Conservation (phyloP, 1,284 basidiomycete genomes). For the Serendipita sp. region DNA sequence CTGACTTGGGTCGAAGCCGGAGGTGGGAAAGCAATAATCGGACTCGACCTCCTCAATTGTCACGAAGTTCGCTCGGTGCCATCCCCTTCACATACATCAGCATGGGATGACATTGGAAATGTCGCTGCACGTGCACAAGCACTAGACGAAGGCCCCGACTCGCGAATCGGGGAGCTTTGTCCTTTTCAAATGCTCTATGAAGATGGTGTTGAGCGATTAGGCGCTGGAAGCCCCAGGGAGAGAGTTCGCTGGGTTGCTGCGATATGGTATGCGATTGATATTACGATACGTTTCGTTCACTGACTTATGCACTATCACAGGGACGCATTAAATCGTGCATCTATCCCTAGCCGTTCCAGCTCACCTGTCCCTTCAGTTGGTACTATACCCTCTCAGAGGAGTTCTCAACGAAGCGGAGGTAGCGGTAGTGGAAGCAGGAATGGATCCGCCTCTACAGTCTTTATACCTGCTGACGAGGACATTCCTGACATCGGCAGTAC, state of each 20-base stretch:
- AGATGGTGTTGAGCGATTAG: conserved; percentile 74
- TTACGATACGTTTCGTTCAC: background rate
- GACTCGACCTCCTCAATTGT: conserved; percentile 70
- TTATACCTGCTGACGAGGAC: conserved; percentile 50
- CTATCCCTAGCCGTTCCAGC: conserved; percentile 38
- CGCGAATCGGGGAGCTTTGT: conserved; percentile 54
- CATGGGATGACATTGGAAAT: conserved; percentile 70
- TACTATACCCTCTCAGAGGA: conserved; percentile 45
- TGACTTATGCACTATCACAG: conserved; percentile 24
- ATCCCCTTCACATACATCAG: conserved; percentile 61
- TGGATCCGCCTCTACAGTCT: conserved; percentile 53
- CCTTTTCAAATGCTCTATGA: conserved; percentile 79
- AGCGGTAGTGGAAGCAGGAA: conserved; percentile 27
- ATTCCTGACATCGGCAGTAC: conserved; percentile 38
- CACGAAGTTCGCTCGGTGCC: conserved; percentile 66
- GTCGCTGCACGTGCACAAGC: conserved; percentile 55
- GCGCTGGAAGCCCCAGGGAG: conserved; percentile 68
- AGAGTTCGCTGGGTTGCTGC: conserved; percentile 78
- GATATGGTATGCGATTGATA: conserved; percentile 46
- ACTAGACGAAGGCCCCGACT: conserved; percentile 30
- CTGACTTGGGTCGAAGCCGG: conserved; percentile 70
- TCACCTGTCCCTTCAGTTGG: conserved; percentile 61
- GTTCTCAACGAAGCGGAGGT: conserved; percentile 18
- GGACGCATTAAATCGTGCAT: conserved; percentile 46
- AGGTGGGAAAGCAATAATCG: conserved; percentile 66